Evolutionary conservation across 208 protist genomes (phyloP), one percentile per base, ranked within the genome.

Genomic region (Leishmania amazonensis): DNA sequence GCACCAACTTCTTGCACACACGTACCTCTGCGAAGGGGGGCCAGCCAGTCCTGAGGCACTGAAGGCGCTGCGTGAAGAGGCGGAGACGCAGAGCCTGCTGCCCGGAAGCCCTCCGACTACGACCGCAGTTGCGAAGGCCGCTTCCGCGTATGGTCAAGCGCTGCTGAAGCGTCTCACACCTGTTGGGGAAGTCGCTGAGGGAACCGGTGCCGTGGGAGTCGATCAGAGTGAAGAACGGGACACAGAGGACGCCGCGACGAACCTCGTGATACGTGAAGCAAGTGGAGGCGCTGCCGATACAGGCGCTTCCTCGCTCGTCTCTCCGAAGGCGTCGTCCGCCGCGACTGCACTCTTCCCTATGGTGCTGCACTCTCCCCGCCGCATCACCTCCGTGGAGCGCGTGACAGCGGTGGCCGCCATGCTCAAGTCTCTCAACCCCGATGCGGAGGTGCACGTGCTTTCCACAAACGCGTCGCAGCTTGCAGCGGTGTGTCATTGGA

Each of bases 361-460:
- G 31, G 78, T 93, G 47, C 74, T 95, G 70, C 64, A 85, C 45
- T 75, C 82, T 1, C 64, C 80, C 4, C 77, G 86, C 38, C 92
- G 91, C 35, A 80, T 97, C 60, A 94, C 88, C 13, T 91, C 93
- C 1, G 84, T 89, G 6, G 92, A 96, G 79, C 88, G 93, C 21
- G 93, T 96, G 24, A 81, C 94, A 35, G 88, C 95, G 17, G 95
- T 96, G 38, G 95, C 93, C 21, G 89, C 87, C 17, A 98, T 98
- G 95, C 83, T 98, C 8, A 96, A 98, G 75, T 87, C 89, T 49
- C 86, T 98, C 40, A 98, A 96, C 81, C 90, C 92, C n/a, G 93
- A 96, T 65, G 76, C 89, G 6, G 88, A 90, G 47, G 87, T 98
- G 51, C 95, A 98, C 76, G 81, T 98, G 13, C 79, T 98, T 24